These are phyloP conservation scores for Diphasiastrum complanatum DNA, from an alignment of 83 land plant species.

Conservation along the genomic window DNA sequence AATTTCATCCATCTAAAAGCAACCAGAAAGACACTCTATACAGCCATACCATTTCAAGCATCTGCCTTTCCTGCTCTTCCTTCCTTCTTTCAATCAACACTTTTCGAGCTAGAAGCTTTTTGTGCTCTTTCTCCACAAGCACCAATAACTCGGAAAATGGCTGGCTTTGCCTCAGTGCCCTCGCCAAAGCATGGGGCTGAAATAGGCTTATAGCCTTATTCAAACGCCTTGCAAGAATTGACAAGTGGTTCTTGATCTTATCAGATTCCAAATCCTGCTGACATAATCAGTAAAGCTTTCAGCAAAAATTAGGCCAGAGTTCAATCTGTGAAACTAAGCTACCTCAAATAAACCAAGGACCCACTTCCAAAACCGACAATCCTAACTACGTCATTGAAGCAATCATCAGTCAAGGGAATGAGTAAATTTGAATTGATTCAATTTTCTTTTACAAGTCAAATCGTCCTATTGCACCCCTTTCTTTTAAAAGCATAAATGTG, in stretches of 20 bases:
- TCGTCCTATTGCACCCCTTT: too few relatives aligned
- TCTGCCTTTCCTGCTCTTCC: slow-evolving; percentile 91
- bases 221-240: slow-evolving; percentile 60
- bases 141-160: slow-evolving; percentile 40
- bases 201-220: slow-evolving; percentile 62
- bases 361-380: too few relatives aligned
- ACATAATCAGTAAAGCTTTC: neutral
- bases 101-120: slow-evolving; percentile 79
- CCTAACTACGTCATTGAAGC: too few relatives aligned
- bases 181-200: slow-evolving; percentile 42
- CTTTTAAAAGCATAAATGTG: too few relatives aligned
- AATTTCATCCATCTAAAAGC: too few relatives aligned
- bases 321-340: neutral
- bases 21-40: too few relatives aligned
- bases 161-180: slow-evolving; percentile 34
- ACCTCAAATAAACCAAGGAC: too few relatives aligned
- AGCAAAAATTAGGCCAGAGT: too few relatives aligned
- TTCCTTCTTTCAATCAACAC: slow-evolving; percentile 92
- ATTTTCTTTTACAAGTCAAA: too few relatives aligned
- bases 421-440: too few relatives aligned
- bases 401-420: too few relatives aligned
- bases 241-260: slow-evolving; percentile 55
- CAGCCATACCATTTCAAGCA: slow-evolving; percentile 70
- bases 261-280: slow-evolving; percentile 90
- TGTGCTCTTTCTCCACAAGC: slow-evolving; percentile 79